phyloP scores from a whole-genome alignment of 2,329 filamentous ascomycete genomes.

The Alternaria longipes region DNA sequence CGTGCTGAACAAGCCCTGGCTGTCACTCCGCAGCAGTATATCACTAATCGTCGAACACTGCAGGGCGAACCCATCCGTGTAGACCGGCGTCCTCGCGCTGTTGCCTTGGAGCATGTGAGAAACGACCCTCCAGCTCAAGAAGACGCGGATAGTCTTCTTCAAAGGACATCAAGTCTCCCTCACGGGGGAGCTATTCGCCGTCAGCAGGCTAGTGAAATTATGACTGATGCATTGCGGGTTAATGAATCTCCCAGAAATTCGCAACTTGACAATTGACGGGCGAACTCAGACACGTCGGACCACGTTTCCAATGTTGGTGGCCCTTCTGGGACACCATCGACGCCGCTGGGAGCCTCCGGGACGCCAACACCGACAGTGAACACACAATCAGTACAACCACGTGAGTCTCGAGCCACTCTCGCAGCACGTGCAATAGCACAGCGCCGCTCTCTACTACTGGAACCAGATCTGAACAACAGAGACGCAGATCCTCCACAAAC shows the following conservation, averaged over 20 bases:
- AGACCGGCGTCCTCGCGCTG: neutral
- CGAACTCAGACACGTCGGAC: neutral
- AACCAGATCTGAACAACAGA: slow-evolving; percentile 1
- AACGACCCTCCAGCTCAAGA: neutral
- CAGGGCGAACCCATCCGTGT: neutral
- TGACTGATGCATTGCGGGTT: neutral
- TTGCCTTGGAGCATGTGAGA: neutral
- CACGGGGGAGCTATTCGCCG: neutral
- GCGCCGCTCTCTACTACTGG: neutral
- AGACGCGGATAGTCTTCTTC: neutral
- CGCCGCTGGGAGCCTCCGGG: neutral
- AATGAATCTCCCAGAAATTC: neutral
- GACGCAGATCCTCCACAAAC: neutral
- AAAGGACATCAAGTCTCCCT: neutral
- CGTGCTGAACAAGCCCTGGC: neutral
- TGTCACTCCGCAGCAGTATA: neutral
- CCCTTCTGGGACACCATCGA: neutral
- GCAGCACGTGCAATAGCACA: slow-evolving; percentile 7
- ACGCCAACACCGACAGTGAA: neutral
- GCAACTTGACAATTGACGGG: neutral
- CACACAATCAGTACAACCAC: neutral
- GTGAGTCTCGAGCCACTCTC: slow-evolving; percentile 4
- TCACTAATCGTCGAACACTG: neutral
- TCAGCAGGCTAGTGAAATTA: neutral
- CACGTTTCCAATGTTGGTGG: neutral